Percentiles rank a stretch among this genome's conserved stretches.
These are phyloP conservation scores for Fonsecaea monophora DNA, from an alignment of 2,329 filamentous ascomycete genomes.

Conservation along the genomic window DNA sequence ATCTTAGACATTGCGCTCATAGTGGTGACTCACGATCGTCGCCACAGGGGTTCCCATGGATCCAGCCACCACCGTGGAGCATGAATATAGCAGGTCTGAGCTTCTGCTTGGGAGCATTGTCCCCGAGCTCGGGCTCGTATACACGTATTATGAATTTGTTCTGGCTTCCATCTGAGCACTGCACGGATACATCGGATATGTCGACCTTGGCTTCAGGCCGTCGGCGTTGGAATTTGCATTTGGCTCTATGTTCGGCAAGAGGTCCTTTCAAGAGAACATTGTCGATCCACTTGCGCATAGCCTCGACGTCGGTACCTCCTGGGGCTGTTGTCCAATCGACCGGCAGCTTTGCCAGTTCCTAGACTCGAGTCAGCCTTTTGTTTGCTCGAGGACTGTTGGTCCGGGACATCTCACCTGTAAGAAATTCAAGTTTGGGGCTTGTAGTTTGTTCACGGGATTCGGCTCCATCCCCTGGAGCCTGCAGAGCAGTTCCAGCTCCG, in stretches of 20 bases:
- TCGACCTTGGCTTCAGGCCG: slow-evolving; percentile 4
- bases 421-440: slow-evolving; percentile 17
- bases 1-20: neutral
- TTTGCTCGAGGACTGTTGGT: neutral
- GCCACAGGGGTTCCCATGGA: slow-evolving; percentile 21
- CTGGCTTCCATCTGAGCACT: slow-evolving; percentile 8
- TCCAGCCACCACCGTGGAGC: slow-evolving; percentile 29
- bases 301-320: slow-evolving; percentile 15
- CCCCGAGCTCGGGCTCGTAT: slow-evolving; percentile 8
- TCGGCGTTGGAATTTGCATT: slow-evolving; percentile 10
- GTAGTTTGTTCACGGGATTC: slow-evolving; percentile 6
- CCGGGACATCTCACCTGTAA: slow-evolving; percentile 10
- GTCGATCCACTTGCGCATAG: slow-evolving; percentile 22
- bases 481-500: slow-evolving; percentile 10
- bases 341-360: slow-evolving; percentile 23
- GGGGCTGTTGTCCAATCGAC: slow-evolving; percentile 6
- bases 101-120: neutral
- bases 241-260: slow-evolving; percentile 7
- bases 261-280: slow-evolving; percentile 8
- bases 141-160: slow-evolving; percentile 14
- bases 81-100: slow-evolving; percentile 20
- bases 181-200: slow-evolving; percentile 12
- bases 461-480: slow-evolving; percentile 8
- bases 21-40: slow-evolving; percentile 19
- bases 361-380: neutral